These are phyloP conservation scores for Populus pruinosa DNA, from an alignment of 345 rosid species.

Conservation along the genomic window DNA sequence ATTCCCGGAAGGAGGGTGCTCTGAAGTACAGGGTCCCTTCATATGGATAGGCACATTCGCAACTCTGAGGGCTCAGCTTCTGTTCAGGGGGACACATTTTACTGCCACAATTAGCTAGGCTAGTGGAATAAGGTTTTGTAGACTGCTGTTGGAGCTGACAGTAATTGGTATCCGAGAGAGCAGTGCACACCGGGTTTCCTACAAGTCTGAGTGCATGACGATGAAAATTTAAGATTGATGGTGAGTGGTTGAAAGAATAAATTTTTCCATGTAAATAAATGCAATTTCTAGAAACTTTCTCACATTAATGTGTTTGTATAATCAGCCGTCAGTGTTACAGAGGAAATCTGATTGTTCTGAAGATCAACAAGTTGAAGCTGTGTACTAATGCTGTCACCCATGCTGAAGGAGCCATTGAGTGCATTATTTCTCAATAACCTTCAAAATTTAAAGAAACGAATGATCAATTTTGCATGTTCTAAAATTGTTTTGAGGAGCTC, in stretches of 20 bases:
- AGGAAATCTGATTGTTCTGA: conserved; percentile 69
- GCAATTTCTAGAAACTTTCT: conserved; percentile 14
- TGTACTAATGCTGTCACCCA: conserved; percentile 52
- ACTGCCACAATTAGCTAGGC: conserved; percentile 65
- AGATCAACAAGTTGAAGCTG: conserved; percentile 66
- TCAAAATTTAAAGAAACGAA: conserved; percentile 13
- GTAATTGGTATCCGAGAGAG: conserved; percentile 59
- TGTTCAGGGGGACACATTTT: conserved; percentile 58
- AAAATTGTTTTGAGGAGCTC: not conserved
- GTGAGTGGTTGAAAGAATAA: not conserved
- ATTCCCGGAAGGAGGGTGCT: conserved; percentile 70
- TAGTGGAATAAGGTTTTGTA: conserved; percentile 66
- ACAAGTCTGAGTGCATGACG: conserved; percentile 52
- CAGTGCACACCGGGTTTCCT: conserved; percentile 85
- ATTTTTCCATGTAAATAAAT: not conserved
- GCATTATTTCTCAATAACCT: conserved; percentile 75
- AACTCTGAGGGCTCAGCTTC: conserved; percentile 87
- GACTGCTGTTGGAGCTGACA: conserved; percentile 62
- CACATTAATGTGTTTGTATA: conserved; percentile 62
- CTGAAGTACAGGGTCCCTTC: conserved; percentile 83
- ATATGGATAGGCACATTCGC: conserved; percentile 82
- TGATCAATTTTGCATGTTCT: conserved; percentile 1
- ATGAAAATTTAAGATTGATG: conserved; percentile 1
- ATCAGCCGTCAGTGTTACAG: conserved; percentile 48
- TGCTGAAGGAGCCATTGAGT: conserved; percentile 54